phyloP scores from a whole-genome alignment of 2,329 filamentous ascomycete species.

The Cytospora piceicola region DNA sequence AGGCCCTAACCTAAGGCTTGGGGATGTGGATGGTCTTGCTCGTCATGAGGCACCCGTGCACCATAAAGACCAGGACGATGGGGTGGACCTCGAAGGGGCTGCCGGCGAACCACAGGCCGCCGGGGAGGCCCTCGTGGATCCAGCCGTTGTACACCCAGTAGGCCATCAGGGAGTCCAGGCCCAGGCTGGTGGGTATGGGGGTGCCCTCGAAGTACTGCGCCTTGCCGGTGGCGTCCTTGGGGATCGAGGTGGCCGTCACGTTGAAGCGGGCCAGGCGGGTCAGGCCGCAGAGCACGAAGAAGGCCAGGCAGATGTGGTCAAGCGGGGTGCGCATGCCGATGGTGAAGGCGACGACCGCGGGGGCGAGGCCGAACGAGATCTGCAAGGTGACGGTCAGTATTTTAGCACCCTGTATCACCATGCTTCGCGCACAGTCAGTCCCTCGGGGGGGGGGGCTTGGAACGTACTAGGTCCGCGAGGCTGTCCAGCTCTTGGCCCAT shows the following conservation, averaged over 20 bases:
- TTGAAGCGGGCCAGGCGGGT: conserved; percentile 96
- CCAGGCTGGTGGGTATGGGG: conserved; percentile 88
- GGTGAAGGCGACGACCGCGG: conserved; percentile 84
- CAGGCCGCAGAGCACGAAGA: conserved; percentile 94
- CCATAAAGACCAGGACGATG: conserved; percentile 74
- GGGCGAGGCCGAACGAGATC: conserved; percentile 95
- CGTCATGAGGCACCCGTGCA: conserved; percentile 94
- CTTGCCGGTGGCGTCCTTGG: conserved; percentile 91
- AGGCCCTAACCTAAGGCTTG: conserved; percentile 63
- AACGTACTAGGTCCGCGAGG: conserved; percentile 83
- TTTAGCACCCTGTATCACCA: background rate
- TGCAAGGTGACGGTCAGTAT: conserved; percentile 41
- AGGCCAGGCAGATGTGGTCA: conserved; percentile 79
- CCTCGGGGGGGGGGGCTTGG: background rate
- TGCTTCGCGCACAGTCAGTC: too few relatives aligned
- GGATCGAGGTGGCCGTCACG: conserved; percentile 85
- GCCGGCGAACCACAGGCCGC: conserved; percentile 70
- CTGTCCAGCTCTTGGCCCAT: conserved; percentile 99
- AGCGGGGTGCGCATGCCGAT: conserved; percentile 82
- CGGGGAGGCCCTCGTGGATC: conserved; percentile 77
- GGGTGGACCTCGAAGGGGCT: conserved; percentile 83
- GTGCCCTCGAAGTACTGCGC: conserved; percentile 96
- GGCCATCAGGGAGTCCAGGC: conserved; percentile 80
- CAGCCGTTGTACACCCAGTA: conserved; percentile 85
- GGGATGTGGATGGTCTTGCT: conserved; percentile 94